Conservation (phyloP, 2,329 filamentous ascomycete species). For the Pyrenophora graminea region DNA sequence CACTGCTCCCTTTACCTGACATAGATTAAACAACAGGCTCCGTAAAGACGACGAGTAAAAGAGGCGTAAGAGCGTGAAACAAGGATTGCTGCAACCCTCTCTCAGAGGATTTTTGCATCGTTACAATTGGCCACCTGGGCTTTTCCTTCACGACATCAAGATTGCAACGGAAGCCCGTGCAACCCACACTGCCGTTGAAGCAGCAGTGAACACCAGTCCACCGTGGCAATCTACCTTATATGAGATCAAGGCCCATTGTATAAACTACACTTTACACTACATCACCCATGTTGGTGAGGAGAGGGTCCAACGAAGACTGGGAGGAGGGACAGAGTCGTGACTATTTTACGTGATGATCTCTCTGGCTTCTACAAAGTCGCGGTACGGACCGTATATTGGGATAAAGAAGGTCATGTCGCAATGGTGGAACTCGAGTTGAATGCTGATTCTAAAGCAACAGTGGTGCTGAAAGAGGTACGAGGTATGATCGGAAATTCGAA, state of each 20-base stretch:
- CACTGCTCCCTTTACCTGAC: slow-evolving; percentile 45
- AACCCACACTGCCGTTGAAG: slow-evolving; percentile 47
- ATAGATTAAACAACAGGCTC: slow-evolving; percentile 48
- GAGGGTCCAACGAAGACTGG: slow-evolving; percentile 53
- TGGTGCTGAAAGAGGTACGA: slow-evolving; percentile 50
- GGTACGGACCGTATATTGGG: slow-evolving; percentile 53
- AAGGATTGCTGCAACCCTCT: slow-evolving; percentile 24
- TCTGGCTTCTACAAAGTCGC: slow-evolving; percentile 3
- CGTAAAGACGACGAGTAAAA: slow-evolving; percentile 21
- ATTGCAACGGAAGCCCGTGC: slow-evolving; percentile 48
- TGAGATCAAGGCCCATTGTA: slow-evolving; percentile 44
- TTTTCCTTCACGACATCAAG: slow-evolving; percentile 58
- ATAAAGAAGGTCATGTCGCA: slow-evolving; percentile 57
- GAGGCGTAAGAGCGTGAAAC: neutral
- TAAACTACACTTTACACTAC: slow-evolving; percentile 51
- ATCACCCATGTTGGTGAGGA: slow-evolving; percentile 55
- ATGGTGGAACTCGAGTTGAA: slow-evolving; percentile 47
- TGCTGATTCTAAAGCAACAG: slow-evolving; percentile 16
- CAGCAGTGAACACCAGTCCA: slow-evolving; percentile 39
- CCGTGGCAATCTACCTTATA: neutral
- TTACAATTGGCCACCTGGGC: slow-evolving; percentile 51
- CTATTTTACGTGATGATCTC: slow-evolving; percentile 55
- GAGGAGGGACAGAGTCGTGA: slow-evolving; percentile 59
- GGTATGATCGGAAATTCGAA: slow-evolving; percentile 57
- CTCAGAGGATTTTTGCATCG: slow-evolving; percentile 51